Evolutionary conservation across 768 basidiomycete genomes (phyloP), one percentile per base, ranked within the genome.

Genomic region (Cystobasidium ongulense): DNA sequence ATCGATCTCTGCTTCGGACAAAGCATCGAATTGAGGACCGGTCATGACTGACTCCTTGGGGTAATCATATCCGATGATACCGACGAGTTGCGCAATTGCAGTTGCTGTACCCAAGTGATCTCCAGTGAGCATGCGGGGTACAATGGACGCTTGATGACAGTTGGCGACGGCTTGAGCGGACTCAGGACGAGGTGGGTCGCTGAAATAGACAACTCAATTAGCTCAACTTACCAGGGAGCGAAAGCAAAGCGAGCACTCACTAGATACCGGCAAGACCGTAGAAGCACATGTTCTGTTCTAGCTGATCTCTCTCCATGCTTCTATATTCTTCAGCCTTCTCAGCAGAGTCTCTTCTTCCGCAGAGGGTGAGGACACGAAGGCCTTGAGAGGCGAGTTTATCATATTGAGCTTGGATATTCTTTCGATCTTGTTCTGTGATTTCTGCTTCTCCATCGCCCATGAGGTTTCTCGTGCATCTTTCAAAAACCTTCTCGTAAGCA

Each of bases 11-110:
- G 83, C 82, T 50, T 82, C 81, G 4, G 78, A 75, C 7, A 83
- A 78, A 0, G 77, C 77, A 68, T 82, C 81, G 63, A 83, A 81
- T 74, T 83, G 78, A 54, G 79, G 79, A 27, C 82, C 82, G 1
- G 82, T 82, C 79, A 82, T 82, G 61, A 83, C 82, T 35, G 81
- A 80, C 15, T 81, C 81, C 27, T 80, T 80, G 25, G 79, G 80
- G 73, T 80, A 80, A 66, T 80, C 80, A 65, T 81, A 80, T 1
- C 80, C 81, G 33, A 82, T 75, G 74, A 87, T 86, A 29, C 87
- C 85, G n/a, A 86, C 86, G 75, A 87, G 86, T 13, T 83, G 81
- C 13, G 87, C 87, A 74, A 89, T 88, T 0, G 88, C 86, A 1
- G 84, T 82, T 0, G 87, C 87, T 0, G 88, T 89, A 17, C 84